Evolutionary conservation across 495 filamentous ascomycete genomes (phyloP).

Genomic region (Xylaria flabelliformis): DNA sequence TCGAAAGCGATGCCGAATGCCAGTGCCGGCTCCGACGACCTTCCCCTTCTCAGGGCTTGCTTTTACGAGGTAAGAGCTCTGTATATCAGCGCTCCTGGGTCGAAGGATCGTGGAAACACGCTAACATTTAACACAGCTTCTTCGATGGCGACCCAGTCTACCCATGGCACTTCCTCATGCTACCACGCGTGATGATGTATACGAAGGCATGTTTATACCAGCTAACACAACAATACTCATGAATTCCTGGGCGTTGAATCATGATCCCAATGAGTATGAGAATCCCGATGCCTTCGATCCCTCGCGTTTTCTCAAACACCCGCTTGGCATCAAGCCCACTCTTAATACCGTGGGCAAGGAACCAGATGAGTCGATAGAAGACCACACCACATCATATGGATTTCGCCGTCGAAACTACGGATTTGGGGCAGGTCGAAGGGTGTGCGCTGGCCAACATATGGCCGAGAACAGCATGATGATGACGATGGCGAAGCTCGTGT

Average conservation of each 20-base stretch:
- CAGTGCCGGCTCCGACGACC: background rate
- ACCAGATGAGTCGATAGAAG: background rate
- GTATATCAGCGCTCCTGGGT: background rate
- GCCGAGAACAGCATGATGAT: slow-evolving; percentile 32
- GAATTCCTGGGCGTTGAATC: slow-evolving; percentile 39
- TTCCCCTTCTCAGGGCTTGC: background rate
- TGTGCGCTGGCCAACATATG: slow-evolving; percentile 28
- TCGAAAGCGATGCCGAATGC: background rate
- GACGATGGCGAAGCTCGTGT: slow-evolving; percentile 28
- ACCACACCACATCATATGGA: slow-evolving; percentile 23
- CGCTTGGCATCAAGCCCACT: background rate
- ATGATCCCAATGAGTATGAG: slow-evolving; percentile 40
- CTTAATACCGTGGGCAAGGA: background rate
- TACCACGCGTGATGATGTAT: slow-evolving; percentile 39
- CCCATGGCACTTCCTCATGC: slow-evolving; percentile 41
- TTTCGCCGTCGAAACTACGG: slow-evolving; percentile 23
- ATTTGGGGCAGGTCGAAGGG: slow-evolving; percentile 30
- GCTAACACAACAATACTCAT: slow-evolving; percentile 39
- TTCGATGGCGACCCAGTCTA: slow-evolving; percentile 43
- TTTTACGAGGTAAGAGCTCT: background rate
- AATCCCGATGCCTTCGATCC: slow-evolving; percentile 40
- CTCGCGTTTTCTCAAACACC: slow-evolving; percentile 31
- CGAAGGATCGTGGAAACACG: background rate
- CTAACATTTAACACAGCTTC: slow-evolving; percentile 25
- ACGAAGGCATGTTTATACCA: slow-evolving; percentile 44